These are phyloP conservation scores for Daldinia sp. DNA, from an alignment of 2,329 filamentous ascomycete species.

Conservation along the genomic window DNA sequence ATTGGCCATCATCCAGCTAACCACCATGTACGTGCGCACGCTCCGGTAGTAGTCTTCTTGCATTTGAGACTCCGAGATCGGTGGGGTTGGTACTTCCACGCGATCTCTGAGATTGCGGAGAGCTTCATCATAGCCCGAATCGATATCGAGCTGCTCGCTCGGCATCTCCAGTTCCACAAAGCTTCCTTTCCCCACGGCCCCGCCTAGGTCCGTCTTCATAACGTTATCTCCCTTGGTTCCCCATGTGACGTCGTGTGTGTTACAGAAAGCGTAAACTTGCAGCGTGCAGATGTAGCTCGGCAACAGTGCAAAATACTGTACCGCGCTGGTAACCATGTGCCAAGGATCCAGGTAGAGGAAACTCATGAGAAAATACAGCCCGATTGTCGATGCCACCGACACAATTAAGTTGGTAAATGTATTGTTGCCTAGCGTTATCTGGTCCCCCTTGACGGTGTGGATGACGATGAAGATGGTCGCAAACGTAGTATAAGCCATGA, in stretches of 20 bases:
- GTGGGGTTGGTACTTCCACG: slow-evolving; percentile 75
- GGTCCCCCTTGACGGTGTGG: slow-evolving; percentile 70
- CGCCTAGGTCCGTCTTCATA: slow-evolving; percentile 88
- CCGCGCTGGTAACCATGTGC: slow-evolving; percentile 96
- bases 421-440: slow-evolving; percentile 77
- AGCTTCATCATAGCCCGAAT: slow-evolving; percentile 96
- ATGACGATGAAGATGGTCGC: slow-evolving; percentile 89
- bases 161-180: slow-evolving; percentile 98
- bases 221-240: slow-evolving; percentile 99
- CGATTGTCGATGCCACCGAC: slow-evolving; percentile 85
- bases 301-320: slow-evolving; percentile 91
- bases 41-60: slow-evolving; percentile 99
- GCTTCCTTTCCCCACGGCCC: slow-evolving; percentile 77
- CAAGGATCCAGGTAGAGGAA: slow-evolving; percentile 97
- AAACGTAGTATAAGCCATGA: slow-evolving; percentile 96
- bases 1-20: slow-evolving; percentile 92
- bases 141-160: slow-evolving; percentile 95
- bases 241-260: slow-evolving; percentile 99
- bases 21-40: slow-evolving; percentile 97
- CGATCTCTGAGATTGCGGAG: slow-evolving; percentile 94
- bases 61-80: slow-evolving; percentile 77
- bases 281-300: slow-evolving; percentile 96
- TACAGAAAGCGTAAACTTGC: slow-evolving; percentile 98
- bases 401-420: slow-evolving; percentile 96
- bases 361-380: slow-evolving; percentile 95